Conservation (phyloP, 345 rosid species). For the Clausena lansium region DNA sequence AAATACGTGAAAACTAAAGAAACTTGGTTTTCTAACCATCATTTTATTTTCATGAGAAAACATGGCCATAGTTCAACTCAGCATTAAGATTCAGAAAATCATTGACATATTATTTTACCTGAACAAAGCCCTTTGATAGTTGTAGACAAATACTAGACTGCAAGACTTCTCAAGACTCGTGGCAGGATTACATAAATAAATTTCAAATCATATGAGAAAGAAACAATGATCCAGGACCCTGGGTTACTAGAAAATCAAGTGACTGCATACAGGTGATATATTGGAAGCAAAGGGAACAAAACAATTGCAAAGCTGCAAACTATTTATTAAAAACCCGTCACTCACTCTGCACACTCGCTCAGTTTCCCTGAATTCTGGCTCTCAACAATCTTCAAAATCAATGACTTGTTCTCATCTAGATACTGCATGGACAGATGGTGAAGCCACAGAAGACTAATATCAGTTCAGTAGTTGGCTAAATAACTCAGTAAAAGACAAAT, state of each 20-base stretch:
- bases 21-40: neutral
- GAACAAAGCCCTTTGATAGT: neutral
- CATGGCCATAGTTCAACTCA: neutral
- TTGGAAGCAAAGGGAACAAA: constrained; percentile 2
- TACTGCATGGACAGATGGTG: constrained; percentile 52
- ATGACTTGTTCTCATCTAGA: constrained; percentile 97
- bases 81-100: neutral
- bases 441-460: constrained; percentile 7
- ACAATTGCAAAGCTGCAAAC: neutral
- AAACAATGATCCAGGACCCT: neutral
- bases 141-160: neutral
- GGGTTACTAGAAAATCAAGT: neutral
- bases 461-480: neutral
- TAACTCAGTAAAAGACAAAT: neutral
- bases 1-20: neutral
- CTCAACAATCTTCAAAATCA: constrained; percentile 99
- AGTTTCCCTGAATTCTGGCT: constrained; percentile 96
- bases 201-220: neutral
- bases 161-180: neutral
- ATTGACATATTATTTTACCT: neutral
- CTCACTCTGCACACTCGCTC: constrained; percentile 98
- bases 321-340: neutral
- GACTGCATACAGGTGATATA: neutral
- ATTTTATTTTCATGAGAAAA: neutral
- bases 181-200: neutral